These are phyloP conservation scores for Lagenaria siceraria DNA, from an alignment of 306 rosid species.

Conservation along the genomic window DNA sequence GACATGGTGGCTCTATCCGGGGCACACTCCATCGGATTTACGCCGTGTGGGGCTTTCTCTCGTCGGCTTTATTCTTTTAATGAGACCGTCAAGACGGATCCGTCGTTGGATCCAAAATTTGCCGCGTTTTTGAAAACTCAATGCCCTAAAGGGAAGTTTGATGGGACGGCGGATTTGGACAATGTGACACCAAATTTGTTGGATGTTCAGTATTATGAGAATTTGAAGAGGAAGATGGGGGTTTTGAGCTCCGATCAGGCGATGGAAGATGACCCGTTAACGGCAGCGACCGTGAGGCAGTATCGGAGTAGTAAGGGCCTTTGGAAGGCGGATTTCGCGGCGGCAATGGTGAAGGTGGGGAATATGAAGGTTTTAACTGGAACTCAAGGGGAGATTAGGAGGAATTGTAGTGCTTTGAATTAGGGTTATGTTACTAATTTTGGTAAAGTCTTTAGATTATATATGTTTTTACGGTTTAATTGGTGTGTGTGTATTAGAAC, in stretches of 20 bases:
- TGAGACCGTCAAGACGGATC: neutral
- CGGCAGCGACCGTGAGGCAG: neutral
- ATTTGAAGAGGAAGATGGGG: slow-evolving; percentile 5
- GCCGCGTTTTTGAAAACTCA: neutral
- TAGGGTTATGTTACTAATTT: neutral
- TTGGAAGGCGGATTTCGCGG: slow-evolving; percentile 6
- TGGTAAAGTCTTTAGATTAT: neutral
- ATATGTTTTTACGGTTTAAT: too few species aligned
- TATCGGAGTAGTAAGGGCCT: neutral
- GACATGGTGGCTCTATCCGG: slow-evolving; percentile 3
- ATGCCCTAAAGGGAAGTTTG: neutral
- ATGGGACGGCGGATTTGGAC: neutral
- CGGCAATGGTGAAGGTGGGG: slow-evolving; percentile 11
- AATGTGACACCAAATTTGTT: neutral
- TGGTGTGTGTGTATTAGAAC: neutral
- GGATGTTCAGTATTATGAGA: neutral
- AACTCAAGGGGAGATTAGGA: slow-evolving; percentile 2
- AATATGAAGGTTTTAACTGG: slow-evolving; percentile 1
- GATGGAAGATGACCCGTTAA: neutral
- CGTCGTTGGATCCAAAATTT: neutral
- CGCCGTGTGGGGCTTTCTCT: neutral
- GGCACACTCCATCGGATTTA: slow-evolving; percentile 2
- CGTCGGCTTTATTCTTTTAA: neutral
- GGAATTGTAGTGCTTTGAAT: slow-evolving; percentile 4
- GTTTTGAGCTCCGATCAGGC: slow-evolving; percentile 7